Evolutionary conservation across 1,284 basidiomycete genomes (phyloP), one percentile per base, ranked within the genome.

Genomic region (Ceratobasidium sp.): DNA sequence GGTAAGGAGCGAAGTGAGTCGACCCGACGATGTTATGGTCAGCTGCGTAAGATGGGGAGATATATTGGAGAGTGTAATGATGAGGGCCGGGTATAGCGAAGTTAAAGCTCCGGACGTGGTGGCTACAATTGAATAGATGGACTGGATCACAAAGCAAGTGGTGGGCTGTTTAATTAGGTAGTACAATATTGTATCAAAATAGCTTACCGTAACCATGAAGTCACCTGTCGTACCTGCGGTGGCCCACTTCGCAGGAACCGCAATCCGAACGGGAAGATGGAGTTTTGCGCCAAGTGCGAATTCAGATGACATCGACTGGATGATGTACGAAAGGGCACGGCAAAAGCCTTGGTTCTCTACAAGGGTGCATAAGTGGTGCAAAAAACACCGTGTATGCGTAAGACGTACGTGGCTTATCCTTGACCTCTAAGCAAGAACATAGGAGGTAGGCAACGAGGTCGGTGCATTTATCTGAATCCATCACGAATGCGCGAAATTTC

Each of bases 301-400:
- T 79, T 98, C 94, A 0, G 95, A 91, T 2, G 96, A 96, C 22
- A 99, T 83, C 4, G 94, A 93, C 81, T 99, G 97, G 4, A 99
- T 85, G 75, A 98, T 92, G 82, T 98, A 98, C 1, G 95, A 94
- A 41, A 97, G 86, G 2, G 95, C 90, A 59, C 97, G 89, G 79
- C 96, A 95, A 31, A 98, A 84, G 0, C 96, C 97, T 79, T 98
- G 93, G 84, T 97, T 91, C 74, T 97, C 94, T 92, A 79, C 17
- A 62, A 76, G 50, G 71, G 59, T 53, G 76, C 66, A 81, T 76
- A 79, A 65, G 19, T 19, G 36, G 45, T 57, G 54, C 24, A 50
- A 2, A 15, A 31, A 31, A 11, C 19, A 65, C 44, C 29, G 33
- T 69, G 24, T 54, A 48, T 64, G 64, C 71, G 17, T 41, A 0